Evolutionary conservation across 495 filamentous ascomycete genomes (phyloP), one percentile per base, ranked within the genome.

Genomic region (Rhypophila decipiens): DNA sequence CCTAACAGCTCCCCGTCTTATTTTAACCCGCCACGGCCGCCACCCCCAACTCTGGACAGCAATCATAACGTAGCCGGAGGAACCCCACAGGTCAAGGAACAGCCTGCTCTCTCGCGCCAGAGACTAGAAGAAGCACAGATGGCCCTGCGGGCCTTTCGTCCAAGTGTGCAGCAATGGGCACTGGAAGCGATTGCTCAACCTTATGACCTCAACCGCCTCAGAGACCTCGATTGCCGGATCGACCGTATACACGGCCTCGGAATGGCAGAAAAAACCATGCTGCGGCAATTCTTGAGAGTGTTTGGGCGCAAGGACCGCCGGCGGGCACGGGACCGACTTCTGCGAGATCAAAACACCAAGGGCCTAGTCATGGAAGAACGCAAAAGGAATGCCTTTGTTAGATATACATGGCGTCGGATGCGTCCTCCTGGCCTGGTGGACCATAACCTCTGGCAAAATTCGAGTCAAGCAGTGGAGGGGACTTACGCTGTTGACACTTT

Each of bases 371-470:
- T 97, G 55, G 85, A 90, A 46, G 74, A 90, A 45, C 76, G 91
- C 49, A 90, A 89, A 62, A 77, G 70, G 65, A 84, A 76, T 9
- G 88, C 88, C 2, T 96, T 96, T 65, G 61, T 90, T 43, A 90
- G 91, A n/a, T 97, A 97, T 63, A 89, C 86, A 11, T 96, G 89
- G 63, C 78, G 81, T 4, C 53, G 72, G 13, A 61, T 68, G 52
- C n/a, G n/a, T n/a, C n/a, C n/a, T n/a, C n/a, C n/a, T n/a, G n/a
- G n/a, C n/a, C n/a, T n/a, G n/a, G n/a, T n/a, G n/a, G n/a, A n/a
- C n/a, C n/a, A n/a, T n/a, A n/a, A n/a, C n/a, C n/a, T n/a, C n/a
- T n/a, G n/a, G n/a, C n/a, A n/a, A n/a, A n/a, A n/a, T n/a, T n/a
- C n/a, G n/a, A n/a, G n/a, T n/a, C n/a, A n/a, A n/a, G n/a, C n/a